These are phyloP conservation scores for Orbilia oligospora DNA, from an alignment of 2,329 filamentous ascomycete genomes.

Conservation along the genomic window DNA sequence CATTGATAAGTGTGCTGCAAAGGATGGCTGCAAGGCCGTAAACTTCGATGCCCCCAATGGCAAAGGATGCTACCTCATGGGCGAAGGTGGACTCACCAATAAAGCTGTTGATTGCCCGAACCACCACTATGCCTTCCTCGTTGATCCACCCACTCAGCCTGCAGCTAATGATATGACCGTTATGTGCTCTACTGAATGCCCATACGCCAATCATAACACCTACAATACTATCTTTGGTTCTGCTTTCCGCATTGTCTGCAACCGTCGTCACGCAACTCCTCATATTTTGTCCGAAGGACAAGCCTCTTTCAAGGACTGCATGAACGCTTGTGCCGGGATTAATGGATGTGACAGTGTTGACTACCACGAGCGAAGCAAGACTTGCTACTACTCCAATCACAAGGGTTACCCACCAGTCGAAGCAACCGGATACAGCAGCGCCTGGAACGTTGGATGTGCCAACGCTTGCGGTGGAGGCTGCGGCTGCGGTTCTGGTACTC, in stretches of 20 bases:
- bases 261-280: constrained; percentile 44
- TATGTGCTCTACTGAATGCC: constrained; percentile 50
- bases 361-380: constrained; percentile 48
- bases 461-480: constrained; percentile 42
- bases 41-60: constrained; percentile 34
- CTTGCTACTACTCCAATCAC: constrained; percentile 50
- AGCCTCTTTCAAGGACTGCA: constrained; percentile 48
- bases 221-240: constrained; percentile 45
- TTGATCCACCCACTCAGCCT: constrained; percentile 46
- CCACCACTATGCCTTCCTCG: constrained; percentile 46
- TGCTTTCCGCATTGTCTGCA: constrained; percentile 45
- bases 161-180: constrained; percentile 47
- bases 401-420: constrained; percentile 47
- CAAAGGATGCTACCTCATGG: constrained; percentile 32
- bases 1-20: constrained; percentile 42
- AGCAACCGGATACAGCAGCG: constrained; percentile 42
- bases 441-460: constrained; percentile 46
- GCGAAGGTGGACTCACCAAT: constrained; percentile 25
- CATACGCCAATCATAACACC: constrained; percentile 46
- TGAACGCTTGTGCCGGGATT: constrained; percentile 49
- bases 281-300: constrained; percentile 49
- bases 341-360: constrained; percentile 53
- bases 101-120: constrained; percentile 14
- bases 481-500: constrained; percentile 35
- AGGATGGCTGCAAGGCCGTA: constrained; percentile 38